A percentile compares a stretch with the other conserved stretches of the same genome.
These are phyloP conservation scores for Diplocarpon rosae DNA, from an alignment of 2,329 filamentous ascomycete species.

Conservation along the genomic window DNA sequence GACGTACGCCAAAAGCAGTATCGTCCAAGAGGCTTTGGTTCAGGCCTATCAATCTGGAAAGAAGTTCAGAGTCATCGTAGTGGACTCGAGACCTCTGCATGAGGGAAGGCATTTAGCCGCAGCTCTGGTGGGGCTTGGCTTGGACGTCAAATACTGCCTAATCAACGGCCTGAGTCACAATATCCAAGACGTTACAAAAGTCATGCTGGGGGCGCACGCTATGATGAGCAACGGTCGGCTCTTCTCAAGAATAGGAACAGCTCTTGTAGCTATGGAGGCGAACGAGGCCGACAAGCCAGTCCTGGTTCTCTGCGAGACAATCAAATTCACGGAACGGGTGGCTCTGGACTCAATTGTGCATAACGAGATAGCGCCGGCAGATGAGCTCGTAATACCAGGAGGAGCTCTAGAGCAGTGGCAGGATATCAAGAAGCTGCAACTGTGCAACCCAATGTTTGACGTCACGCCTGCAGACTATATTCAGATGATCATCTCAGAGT, in stretches of 20 bases:
- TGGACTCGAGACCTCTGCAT: conserved; percentile 64
- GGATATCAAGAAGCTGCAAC: conserved; percentile 47
- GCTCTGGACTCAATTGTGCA: conserved; percentile 86
- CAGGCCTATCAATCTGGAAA: conserved; percentile 60
- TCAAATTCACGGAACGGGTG: conserved; percentile 89
- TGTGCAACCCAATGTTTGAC: conserved; percentile 77
- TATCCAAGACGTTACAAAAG: conserved; percentile 48
- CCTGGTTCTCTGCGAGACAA: conserved; percentile 82
- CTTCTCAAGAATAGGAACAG: conserved; percentile 80
- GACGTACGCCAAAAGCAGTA: conserved; percentile 75
- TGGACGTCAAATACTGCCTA: conserved; percentile 72
- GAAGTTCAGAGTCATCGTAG: conserved; percentile 71
- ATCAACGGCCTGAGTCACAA: conserved; percentile 68
- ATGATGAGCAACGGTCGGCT: conserved; percentile 93
- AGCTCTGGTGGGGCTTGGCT: conserved; percentile 52
- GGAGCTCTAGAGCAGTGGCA: conserved; percentile 39
- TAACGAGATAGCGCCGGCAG: conserved; percentile 79
- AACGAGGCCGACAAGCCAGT: conserved; percentile 67
- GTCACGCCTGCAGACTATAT: conserved; percentile 82
- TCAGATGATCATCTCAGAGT: conserved; percentile 81
- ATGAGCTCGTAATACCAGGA: conserved; percentile 41
- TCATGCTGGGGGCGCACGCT: conserved; percentile 79
- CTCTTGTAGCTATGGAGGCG: conserved; percentile 75
- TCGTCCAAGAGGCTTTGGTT: conserved; percentile 74
- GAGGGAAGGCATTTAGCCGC: conserved; percentile 64